phyloP scores from a whole-genome alignment of 1,139 yeast species.

The Cylindricascospora bacillispora region DNA sequence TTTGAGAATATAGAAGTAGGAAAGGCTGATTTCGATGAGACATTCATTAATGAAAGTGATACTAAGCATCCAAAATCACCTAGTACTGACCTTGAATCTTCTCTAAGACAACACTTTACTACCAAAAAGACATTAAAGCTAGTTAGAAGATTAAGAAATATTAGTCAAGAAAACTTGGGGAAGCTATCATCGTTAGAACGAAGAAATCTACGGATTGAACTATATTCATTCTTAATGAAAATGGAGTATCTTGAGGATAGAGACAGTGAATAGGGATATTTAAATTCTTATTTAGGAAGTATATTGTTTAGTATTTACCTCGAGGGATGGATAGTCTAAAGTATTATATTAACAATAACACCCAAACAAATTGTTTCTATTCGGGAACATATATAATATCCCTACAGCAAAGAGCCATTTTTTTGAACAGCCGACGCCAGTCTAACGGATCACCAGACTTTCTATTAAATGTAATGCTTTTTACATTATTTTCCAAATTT shows the following conservation, averaged over 20 bases:
- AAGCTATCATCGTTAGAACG: constrained; percentile 13
- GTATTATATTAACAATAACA: too few species aligned
- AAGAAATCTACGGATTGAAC: constrained; percentile 14
- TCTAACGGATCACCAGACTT: constrained; percentile 52
- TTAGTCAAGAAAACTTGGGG: constrained; percentile 10
- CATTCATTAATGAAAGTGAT: constrained; percentile 6
- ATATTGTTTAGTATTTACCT: too few species aligned
- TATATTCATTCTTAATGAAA: constrained; percentile 18
- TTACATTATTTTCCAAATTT: constrained; percentile 27
- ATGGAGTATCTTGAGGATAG: constrained; percentile 9
- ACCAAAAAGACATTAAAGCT: constrained; percentile 13
- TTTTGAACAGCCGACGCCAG: constrained; percentile 52
- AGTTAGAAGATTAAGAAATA: constrained; percentile 10
- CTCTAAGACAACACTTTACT: constrained; percentile 13
- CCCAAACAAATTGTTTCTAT: too few species aligned
- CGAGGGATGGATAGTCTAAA: too few species aligned
- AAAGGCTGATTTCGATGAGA: constrained; percentile 3
- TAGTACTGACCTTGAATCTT: too few species aligned
- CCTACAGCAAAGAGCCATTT: constrained; percentile 39
- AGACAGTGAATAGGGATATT: too few species aligned
- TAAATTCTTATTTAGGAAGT: too few species aligned
- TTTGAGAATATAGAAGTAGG: constrained; percentile 1
- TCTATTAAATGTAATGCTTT: constrained; percentile 39
- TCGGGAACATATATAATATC: constrained; percentile 26
- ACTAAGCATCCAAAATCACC: too few species aligned